phyloP scores from a whole-genome alignment of 257 asterid genomes.

The Fraxinus excelsior region DNA sequence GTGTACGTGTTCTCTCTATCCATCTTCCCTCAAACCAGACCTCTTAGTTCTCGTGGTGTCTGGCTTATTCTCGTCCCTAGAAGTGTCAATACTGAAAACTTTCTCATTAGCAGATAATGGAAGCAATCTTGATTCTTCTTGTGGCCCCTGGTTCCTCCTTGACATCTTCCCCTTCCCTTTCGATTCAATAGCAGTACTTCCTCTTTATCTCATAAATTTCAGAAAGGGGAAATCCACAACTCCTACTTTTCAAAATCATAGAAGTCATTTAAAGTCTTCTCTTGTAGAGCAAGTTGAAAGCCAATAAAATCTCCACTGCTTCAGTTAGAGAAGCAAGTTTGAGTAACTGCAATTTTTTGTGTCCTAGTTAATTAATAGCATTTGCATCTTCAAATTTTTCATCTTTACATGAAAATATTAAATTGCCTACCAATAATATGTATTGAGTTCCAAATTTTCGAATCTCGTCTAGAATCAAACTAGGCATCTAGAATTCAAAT shows the following conservation, averaged over 20 bases:
- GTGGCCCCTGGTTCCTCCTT: neutral
- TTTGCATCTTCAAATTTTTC: too few relatives aligned
- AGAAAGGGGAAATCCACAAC: neutral
- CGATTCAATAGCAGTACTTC: slow-evolving; percentile 41
- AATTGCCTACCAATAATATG: too few relatives aligned
- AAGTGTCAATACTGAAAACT: too few relatives aligned
- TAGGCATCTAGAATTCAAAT: too few relatives aligned
- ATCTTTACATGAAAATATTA: too few relatives aligned
- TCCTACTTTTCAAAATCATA: neutral
- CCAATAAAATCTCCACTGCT: neutral
- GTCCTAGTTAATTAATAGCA: neutral
- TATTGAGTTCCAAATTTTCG: neutral
- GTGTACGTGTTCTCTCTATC: too few relatives aligned
- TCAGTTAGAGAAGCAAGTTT: neutral
- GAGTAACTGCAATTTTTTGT: neutral
- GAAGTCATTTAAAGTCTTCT: neutral
- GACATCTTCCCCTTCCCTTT: slow-evolving; percentile 54
- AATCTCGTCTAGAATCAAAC: too few relatives aligned
- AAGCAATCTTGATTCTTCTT: too few relatives aligned
- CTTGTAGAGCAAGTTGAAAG: neutral
- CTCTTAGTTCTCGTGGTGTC: slow-evolving; percentile 35
- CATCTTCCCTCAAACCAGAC: slow-evolving; percentile 43
- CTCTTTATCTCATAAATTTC: slow-evolving; percentile 9
- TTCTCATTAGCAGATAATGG: slow-evolving; percentile 10
- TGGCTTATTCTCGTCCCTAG: slow-evolving; percentile 32